phyloP scores from a whole-genome alignment of 768 basidiomycete species.

The Suillus occidentalis region DNA sequence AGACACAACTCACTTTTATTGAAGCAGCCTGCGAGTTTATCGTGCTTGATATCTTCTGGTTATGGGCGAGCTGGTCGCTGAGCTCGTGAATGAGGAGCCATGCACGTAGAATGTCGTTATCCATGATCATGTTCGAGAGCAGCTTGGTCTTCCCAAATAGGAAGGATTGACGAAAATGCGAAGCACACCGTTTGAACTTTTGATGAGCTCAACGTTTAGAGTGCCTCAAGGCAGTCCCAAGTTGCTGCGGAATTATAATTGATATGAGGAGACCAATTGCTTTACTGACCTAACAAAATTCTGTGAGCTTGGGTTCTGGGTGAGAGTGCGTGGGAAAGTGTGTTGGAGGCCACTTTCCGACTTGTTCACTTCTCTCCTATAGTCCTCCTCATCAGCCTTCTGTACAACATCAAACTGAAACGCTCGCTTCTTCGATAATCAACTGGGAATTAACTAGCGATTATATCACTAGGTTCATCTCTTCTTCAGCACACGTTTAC shows the following conservation, averaged over 20 bases:
- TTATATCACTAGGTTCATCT: constrained; percentile 12
- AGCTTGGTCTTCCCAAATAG: neutral
- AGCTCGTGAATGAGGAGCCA: constrained; percentile 83
- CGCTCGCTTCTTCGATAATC: constrained; percentile 23
- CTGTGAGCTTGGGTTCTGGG: neutral
- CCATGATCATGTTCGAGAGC: constrained; percentile 44
- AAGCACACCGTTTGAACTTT: neutral
- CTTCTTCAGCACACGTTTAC: constrained; percentile 24
- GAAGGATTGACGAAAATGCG: neutral
- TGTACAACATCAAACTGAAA: constrained; percentile 32
- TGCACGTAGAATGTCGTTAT: constrained; percentile 64
- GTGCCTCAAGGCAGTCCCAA: neutral
- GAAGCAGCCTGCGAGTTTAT: constrained; percentile 68
- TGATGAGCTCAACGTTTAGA: neutral
- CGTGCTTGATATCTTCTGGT: constrained; percentile 69
- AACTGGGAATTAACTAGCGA: constrained; percentile 8
- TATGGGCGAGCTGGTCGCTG: constrained; percentile 78
- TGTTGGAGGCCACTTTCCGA: neutral
- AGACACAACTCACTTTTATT: constrained; percentile 60
- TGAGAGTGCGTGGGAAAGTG: neutral
- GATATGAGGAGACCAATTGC: neutral
- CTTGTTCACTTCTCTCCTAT: constrained; percentile 1
- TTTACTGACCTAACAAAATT: neutral
- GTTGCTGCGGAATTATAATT: neutral
- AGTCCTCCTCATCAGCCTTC: constrained; percentile 27